A percentile compares a stretch with the other conserved stretches of the same genome.
Evolutionary conservation across 257 asterid genomes (phyloP).

Genomic region (Agastache rugosa): DNA sequence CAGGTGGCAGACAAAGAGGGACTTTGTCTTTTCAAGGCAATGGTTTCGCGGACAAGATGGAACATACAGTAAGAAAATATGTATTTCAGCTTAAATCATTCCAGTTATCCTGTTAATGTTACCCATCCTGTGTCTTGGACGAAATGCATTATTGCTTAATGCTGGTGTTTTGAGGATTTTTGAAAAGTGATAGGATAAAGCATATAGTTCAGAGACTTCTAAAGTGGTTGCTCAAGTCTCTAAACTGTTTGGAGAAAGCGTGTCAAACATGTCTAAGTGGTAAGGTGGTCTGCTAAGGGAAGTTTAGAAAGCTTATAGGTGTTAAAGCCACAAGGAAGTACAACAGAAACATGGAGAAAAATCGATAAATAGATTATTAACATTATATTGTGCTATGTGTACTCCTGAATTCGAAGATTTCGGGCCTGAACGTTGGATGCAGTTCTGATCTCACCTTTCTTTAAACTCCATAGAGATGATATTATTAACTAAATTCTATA

Average conservation of each 20-base stretch:
- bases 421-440: conserved; percentile 5
- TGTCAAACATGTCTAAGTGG: conserved; percentile 25
- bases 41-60: conserved; percentile 99
- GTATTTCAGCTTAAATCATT: conserved; percentile 21
- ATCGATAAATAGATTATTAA: background rate
- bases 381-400: background rate
- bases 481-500: conserved; percentile 2
- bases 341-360: background rate
- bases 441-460: background rate
- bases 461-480: background rate
- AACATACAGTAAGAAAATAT: conserved; percentile 76
- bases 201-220: conserved; percentile 14
- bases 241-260: conserved; percentile 17
- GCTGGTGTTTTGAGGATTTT: conserved; percentile 25
- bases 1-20: conserved; percentile 96
- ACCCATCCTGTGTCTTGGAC: conserved; percentile 6
- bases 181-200: background rate
- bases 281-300: conserved; percentile 12
- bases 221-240: conserved; percentile 25
- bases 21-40: conserved; percentile 92
- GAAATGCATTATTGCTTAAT: conserved; percentile 19
- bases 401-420: background rate
- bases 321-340: conserved; percentile 4
- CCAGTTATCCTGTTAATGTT: conserved; percentile 15
- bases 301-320: conserved; percentile 10